A percentile compares a stretch with the other conserved stretches of the same genome.
Conservation (phyloP, 1,139 yeast species). For the Debaryomyces sp. region DNA sequence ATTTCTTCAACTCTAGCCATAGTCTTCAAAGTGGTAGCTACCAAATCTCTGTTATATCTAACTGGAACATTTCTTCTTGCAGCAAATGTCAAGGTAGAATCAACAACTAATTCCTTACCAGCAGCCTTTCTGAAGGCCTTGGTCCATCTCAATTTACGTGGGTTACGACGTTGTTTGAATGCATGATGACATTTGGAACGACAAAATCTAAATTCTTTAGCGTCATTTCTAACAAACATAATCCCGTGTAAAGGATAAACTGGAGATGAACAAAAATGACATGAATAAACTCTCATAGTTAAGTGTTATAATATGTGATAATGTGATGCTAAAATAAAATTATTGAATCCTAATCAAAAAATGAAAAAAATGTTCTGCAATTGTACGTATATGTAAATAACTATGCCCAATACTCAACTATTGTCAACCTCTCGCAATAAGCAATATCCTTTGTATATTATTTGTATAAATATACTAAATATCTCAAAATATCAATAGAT, state of each 20-base stretch:
- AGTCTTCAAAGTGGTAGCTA: slow-evolving; percentile 89
- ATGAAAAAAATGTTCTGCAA: slow-evolving; percentile 3
- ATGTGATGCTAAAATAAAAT: slow-evolving; percentile 7
- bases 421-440: neutral
- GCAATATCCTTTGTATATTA: neutral
- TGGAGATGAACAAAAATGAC: slow-evolving; percentile 98
- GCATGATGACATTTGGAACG: slow-evolving; percentile 98
- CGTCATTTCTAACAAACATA: slow-evolving; percentile 96
- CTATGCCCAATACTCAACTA: slow-evolving; percentile 1
- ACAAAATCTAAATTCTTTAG: slow-evolving; percentile 95
- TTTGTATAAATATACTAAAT: neutral
- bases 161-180: slow-evolving; percentile 98
- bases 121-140: slow-evolving; percentile 99
- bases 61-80: slow-evolving; percentile 98
- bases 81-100: slow-evolving; percentile 93
- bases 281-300: slow-evolving; percentile 85
- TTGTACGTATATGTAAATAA: neutral
- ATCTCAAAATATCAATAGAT: neutral
- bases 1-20: slow-evolving; percentile 97
- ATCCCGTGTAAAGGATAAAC: slow-evolving; percentile 98
- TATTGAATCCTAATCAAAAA: slow-evolving; percentile 5
- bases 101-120: slow-evolving; percentile 98
- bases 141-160: slow-evolving; percentile 97
- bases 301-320: slow-evolving; percentile 1
- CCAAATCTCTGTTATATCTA: slow-evolving; percentile 94